phyloP scores from a whole-genome alignment of 805 yeast species.

The Schwanniomyces pseudopolymorphus region DNA sequence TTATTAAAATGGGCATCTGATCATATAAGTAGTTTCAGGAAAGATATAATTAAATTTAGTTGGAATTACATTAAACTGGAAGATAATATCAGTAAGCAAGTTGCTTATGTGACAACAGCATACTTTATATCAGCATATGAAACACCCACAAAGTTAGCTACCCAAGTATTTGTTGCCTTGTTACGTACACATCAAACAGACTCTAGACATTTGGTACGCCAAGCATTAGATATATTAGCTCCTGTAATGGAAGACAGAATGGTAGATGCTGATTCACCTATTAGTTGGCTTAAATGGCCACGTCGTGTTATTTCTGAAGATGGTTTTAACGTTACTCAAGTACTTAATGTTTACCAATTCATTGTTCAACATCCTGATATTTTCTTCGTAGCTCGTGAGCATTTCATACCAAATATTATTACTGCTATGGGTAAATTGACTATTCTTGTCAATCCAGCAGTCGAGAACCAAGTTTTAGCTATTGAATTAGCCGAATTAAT shows the following conservation, averaged over 20 bases:
- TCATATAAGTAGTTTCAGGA: constrained; percentile 58
- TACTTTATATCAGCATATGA: constrained; percentile 85
- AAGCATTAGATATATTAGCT: constrained; percentile 84
- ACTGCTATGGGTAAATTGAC: constrained; percentile 91
- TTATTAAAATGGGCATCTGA: constrained; percentile 68
- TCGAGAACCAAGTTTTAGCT: constrained; percentile 81
- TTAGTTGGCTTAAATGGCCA: constrained; percentile 91
- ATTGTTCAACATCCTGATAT: constrained; percentile 82
- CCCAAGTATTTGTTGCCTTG: constrained; percentile 89
- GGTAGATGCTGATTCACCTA: constrained; percentile 51
- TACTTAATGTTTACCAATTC: constrained; percentile 83
- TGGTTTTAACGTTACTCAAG: constrained; percentile 82
- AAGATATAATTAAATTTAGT: constrained; percentile 87
- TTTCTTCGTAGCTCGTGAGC: constrained; percentile 83
- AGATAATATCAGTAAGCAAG: constrained; percentile 84
- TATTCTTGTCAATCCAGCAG: constrained; percentile 68
- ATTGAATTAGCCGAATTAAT: constrained; percentile 87
- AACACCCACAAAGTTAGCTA: constrained; percentile 83
- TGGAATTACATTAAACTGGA: constrained; percentile 93
- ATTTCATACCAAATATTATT: constrained; percentile 83
- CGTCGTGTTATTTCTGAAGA: constrained; percentile 89
- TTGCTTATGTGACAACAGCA: constrained; percentile 87
- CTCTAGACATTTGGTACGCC: constrained; percentile 77
- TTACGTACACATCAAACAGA: constrained; percentile 83
- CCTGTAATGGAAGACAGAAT: constrained; percentile 78